These are phyloP conservation scores for Comarum palustre DNA, from an alignment of 306 rosid species.

Conservation along the genomic window DNA sequence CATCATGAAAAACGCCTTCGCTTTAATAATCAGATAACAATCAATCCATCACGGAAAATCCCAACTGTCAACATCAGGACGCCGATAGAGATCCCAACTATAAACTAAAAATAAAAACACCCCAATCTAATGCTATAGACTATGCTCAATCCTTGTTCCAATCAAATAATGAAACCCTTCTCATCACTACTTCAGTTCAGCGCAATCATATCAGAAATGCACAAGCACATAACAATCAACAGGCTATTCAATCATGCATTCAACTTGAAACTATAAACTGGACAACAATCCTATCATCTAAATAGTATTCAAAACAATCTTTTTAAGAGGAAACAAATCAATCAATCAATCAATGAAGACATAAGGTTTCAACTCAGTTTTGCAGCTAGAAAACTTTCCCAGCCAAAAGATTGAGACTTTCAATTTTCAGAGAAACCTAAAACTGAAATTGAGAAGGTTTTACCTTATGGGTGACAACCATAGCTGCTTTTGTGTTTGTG, in stretches of 20 bases:
- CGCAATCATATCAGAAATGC: not conserved
- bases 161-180: not conserved
- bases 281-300: not conserved
- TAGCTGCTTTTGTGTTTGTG: constrained; percentile 2
- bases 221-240: not conserved
- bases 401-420: not conserved
- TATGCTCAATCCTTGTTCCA: not conserved
- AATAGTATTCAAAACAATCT: not conserved
- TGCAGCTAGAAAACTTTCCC: not conserved
- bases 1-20: not conserved
- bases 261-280: not conserved
- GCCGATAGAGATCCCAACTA: not conserved
- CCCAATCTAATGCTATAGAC: not conserved
- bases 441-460: not conserved
- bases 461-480: constrained; percentile 37
- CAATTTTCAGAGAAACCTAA: constrained; percentile 12
- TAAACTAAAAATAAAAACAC: not conserved
- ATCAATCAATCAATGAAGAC: not conserved
- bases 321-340: not conserved
- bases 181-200: not conserved
- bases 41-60: not conserved
- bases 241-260: not conserved
- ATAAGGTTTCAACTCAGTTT: not conserved
- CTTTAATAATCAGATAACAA: not conserved
- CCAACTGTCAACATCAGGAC: not conserved